Evolutionary conservation across 176 grass and related monocot genomes (phyloP), one percentile per base, ranked within the genome.

Genomic region (Melocanna baccifera): DNA sequence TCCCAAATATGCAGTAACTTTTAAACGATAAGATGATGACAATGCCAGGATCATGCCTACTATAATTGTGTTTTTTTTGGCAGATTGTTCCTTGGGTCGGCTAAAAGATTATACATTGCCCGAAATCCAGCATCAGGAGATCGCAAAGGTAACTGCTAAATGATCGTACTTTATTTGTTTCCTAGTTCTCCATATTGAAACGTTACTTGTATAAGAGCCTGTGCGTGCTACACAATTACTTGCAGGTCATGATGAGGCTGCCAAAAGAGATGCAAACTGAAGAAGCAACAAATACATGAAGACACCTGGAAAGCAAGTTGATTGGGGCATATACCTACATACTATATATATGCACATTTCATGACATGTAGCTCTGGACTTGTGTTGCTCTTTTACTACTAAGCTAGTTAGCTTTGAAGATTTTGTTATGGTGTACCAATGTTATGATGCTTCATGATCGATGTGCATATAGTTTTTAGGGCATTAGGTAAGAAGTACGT

Each of bases 81-180:
- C 59, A 97, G 95, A 80, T 87, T 97, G 65, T 97, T 97, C 67
- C 40, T 94, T 40, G 82, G 82, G 0, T 91, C 89, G 2, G 92
- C 91, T 23, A 97, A 94, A 89, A 91, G 87, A 75, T 75, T 97
- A 41, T 94, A 90, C 75, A 94, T 97, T 80, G 75, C 83, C 18
- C 75, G 11, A n/a, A 90, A 86, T 55, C 87, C 84, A 52, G 48
- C 77, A 25, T 50, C 74, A 30, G 50, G 61, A 42, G 45, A 79
- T 36, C 46, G 73, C 34, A 94, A 89, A 87, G 84, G 90, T 92
- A 89, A 19, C 1, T 82, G 5, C 6, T 69, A 26, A 62, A 28
- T 7, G 29, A 1, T 29, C 56, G 20, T 52, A 1, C 22, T 0
- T 10, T 59, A 15, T 39, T 45, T 39, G 4, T 64, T 42, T 50